Evolutionary conservation across 2,329 filamentous ascomycete species (phyloP), one percentile per base, ranked within the genome.

Genomic region (Arthrobotrys entomopaga): DNA sequence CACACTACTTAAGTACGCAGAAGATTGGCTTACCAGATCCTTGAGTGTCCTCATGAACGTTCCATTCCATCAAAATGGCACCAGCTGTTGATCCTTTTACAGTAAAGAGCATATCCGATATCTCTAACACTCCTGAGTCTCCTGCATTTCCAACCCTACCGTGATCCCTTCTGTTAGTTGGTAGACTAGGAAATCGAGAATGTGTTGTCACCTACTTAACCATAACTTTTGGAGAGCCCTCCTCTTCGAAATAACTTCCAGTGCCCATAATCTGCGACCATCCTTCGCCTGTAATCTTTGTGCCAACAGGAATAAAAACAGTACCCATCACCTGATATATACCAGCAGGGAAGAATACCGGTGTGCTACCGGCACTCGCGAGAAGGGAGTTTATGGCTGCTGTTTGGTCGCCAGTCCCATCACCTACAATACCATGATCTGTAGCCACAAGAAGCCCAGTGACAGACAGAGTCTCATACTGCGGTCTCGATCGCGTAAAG

Each of bases 51-150:
- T 8, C 83, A 54, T 84, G 85, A 13, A 93, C 82, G 79, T 93
- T 93, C 84, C 89, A 93, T 79, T 93, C 85, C 70, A 93, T 87
- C 3, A 93, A 82, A 7, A 89, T 84, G 0, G 90, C 90, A 2
- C 91, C 91, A 0, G 87, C 84, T 3, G 88, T 85, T 20, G 88
- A 81, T 0, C 90, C 90, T 65, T 86, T 84, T 0, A 89, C 91
- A 64, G 87, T 88, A 15, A 93, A 84, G 56, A 93, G 85, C 78
- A 91, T 87, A 80, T 93, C 91, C 3, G 86, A 87, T 83, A 89
- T 87, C 80, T 93, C 90, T 19, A 93, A 83, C 10, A 83, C 83
- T 29, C 26, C 26, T 29, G 7, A 3, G 26, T 29, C 26, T 3
- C 26, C 26, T 3, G 3, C 26, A 29, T 29, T 29, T 29, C 26